These are phyloP conservation scores for Posidonia oceanica DNA, from an alignment of 116 monocot species.

Conservation along the genomic window DNA sequence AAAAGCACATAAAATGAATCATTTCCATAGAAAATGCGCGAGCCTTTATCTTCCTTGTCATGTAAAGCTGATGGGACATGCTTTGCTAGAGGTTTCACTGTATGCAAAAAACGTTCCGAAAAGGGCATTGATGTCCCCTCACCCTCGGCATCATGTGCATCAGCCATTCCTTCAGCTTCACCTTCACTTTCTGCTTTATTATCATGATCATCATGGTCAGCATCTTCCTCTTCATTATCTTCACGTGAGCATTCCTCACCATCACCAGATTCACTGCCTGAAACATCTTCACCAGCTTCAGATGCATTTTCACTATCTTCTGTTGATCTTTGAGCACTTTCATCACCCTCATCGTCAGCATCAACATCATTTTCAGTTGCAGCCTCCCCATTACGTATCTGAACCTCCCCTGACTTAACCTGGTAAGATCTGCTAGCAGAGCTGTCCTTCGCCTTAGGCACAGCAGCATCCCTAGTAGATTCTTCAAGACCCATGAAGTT, in stretches of 20 bases:
- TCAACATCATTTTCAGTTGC: constrained; percentile 72
- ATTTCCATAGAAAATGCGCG: constrained; percentile 85
- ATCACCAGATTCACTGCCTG: constrained; percentile 87
- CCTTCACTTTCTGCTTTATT: constrained; percentile 93
- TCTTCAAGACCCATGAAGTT: constrained; percentile 45
- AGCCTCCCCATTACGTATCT: constrained; percentile 21
- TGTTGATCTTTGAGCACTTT: constrained; percentile 79
- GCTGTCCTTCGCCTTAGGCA: constrained; percentile 23
- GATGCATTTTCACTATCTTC: constrained; percentile 97
- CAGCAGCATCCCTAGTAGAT: constrained; percentile 8
- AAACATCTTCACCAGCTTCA: constrained; percentile 82
- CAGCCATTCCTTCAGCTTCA: constrained; percentile 79
- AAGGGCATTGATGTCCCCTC: constrained; percentile 38
- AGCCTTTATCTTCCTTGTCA: constrained; percentile 51
- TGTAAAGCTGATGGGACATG: constrained; percentile 51
- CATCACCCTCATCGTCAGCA: constrained; percentile 89
- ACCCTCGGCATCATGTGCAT: constrained; percentile 60
- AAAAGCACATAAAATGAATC: constrained; percentile 95
- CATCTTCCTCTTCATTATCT: constrained; percentile 76
- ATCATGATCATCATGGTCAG: constrained; percentile 62
- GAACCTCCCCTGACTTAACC: constrained; percentile 24
- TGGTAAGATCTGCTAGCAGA: constrained; percentile 21
- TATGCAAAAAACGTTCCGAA: constrained; percentile 53
- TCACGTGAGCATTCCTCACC: constrained; percentile 76
- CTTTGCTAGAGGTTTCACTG: constrained; percentile 83